Evolutionary conservation across 148 eudicot genomes (phyloP).

Genomic region (Heliosperma pusillum): DNA sequence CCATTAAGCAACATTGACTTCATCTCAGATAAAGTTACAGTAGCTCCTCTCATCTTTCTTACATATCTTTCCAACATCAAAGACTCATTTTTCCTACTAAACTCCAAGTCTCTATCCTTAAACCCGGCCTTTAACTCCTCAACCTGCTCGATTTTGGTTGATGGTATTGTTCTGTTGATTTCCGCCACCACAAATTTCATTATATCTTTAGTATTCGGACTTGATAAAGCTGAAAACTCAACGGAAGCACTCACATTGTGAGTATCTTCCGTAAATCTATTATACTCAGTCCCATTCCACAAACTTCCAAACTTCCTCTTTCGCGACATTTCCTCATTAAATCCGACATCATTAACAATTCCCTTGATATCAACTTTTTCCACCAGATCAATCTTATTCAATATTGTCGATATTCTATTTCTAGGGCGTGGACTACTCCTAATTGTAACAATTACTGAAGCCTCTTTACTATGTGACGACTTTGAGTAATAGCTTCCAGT

Average conservation of each 20-base stretch:
- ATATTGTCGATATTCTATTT: not conserved
- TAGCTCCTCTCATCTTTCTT: constrained; percentile 32
- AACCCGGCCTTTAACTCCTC: constrained; percentile 10
- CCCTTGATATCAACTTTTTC: constrained; percentile 8
- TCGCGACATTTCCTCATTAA: constrained; percentile 14
- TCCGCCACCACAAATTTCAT: not conserved
- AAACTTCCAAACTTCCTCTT: constrained; percentile 11
- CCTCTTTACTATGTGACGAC: constrained; percentile 13
- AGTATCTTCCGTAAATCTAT: not conserved
- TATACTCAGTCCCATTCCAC: not conserved
- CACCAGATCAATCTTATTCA: constrained; percentile 11
- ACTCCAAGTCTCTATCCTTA: constrained; percentile 2
- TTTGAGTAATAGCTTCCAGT: constrained; percentile 17
- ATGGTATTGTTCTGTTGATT: not conserved
- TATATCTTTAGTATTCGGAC: not conserved
- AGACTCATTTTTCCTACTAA: constrained; percentile 25
- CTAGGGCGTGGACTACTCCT: not conserved
- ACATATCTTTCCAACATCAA: constrained; percentile 25
- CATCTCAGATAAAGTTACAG: constrained; percentile 50
- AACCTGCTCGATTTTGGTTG: constrained; percentile 8
- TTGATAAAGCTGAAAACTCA: not conserved
- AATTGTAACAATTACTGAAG: not conserved
- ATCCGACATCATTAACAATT: constrained; percentile 15
- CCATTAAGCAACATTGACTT: constrained; percentile 38
- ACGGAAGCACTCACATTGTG: not conserved